Conservation (phyloP, 1,139 yeast genomes). For the Taphrina sp. region DNA sequence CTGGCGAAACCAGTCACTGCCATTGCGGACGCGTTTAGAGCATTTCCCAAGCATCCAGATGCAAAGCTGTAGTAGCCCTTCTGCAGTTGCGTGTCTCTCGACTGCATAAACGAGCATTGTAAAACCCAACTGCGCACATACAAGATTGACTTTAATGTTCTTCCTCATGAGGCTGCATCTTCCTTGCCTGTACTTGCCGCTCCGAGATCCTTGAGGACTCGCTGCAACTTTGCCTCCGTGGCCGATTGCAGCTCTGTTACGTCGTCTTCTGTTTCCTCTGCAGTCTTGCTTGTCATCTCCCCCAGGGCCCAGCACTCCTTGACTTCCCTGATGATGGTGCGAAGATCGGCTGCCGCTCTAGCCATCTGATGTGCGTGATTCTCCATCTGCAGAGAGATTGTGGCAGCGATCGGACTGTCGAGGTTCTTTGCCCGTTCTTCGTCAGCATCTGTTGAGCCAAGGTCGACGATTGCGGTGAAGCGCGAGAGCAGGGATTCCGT, state of each 20-base stretch:
- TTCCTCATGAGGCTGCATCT: no score
- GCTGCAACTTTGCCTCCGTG: no score
- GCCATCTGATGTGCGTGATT: conserved; percentile 24
- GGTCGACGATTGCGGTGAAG: conserved; percentile 11
- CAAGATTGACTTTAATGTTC: no score
- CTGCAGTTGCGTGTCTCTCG: not conserved
- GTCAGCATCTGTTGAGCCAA: not conserved
- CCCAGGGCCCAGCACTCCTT: conserved; percentile 23
- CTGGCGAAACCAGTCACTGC: conserved; percentile 23
- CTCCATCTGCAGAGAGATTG: conserved; percentile 20
- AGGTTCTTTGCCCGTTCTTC: conserved; percentile 1
- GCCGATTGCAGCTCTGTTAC: no score
- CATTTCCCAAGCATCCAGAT: conserved; percentile 12
- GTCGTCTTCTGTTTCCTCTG: no score
- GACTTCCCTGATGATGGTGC: conserved; percentile 18
- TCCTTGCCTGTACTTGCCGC: no score
- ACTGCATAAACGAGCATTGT: no score
- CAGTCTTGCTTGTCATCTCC: no score
- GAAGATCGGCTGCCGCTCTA: conserved; percentile 18
- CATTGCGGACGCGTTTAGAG: conserved; percentile 16
- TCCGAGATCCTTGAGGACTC: no score
- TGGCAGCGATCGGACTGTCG: conserved; percentile 1
- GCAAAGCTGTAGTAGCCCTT: not conserved
- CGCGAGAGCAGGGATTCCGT: conserved; percentile 20
- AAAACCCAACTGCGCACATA: no score